A percentile compares a stretch with the other conserved stretches of the same genome.
Evolutionary conservation across 768 basidiomycete genomes (phyloP).

Genomic region (Suillus fuscotomentosus): DNA sequence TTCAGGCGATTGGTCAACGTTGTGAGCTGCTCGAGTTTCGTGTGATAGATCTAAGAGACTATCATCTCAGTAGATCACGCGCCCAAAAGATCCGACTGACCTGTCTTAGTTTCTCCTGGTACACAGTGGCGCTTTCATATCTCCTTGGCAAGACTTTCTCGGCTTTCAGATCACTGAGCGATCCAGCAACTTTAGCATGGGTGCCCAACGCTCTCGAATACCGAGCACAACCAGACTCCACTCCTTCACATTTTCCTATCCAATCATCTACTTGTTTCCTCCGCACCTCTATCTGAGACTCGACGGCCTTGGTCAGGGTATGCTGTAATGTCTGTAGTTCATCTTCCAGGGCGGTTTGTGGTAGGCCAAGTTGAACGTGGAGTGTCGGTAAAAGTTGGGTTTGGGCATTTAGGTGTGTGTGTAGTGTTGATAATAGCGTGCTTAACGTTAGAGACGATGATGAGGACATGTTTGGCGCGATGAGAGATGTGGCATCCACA

Average conservation of each 20-base stretch:
- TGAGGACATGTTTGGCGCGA: constrained; percentile 12
- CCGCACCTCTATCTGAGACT: constrained; percentile 65
- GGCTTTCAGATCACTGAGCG: constrained; percentile 66
- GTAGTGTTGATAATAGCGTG: constrained; percentile 71
- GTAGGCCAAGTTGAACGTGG: constrained; percentile 82
- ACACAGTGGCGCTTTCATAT: constrained; percentile 63
- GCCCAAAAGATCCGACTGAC: constrained; percentile 38
- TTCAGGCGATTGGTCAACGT: constrained; percentile 68
- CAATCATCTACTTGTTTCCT: constrained; percentile 77
- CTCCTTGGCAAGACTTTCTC: constrained; percentile 72
- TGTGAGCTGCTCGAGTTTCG: constrained; percentile 72
- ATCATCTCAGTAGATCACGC: constrained; percentile 1
- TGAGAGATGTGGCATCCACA: constrained; percentile 2
- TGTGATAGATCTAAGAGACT: constrained; percentile 58
- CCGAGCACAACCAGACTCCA: constrained; percentile 64
- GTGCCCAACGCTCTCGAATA: constrained; percentile 72
- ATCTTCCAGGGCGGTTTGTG: constrained; percentile 74
- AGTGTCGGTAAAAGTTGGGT: constrained; percentile 80
- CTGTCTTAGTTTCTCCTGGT: constrained; percentile 79
- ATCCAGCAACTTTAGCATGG: constrained; percentile 63
- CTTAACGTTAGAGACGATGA: constrained; percentile 46
- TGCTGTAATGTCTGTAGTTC: constrained; percentile 74
- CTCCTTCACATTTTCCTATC: constrained; percentile 57
- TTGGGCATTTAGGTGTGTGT: constrained; percentile 76
- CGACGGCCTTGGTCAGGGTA: constrained; percentile 73